These are phyloP conservation scores for Paramecium sonneborni DNA, from an alignment of 73 alveolate species.

Conservation along the genomic window DNA sequence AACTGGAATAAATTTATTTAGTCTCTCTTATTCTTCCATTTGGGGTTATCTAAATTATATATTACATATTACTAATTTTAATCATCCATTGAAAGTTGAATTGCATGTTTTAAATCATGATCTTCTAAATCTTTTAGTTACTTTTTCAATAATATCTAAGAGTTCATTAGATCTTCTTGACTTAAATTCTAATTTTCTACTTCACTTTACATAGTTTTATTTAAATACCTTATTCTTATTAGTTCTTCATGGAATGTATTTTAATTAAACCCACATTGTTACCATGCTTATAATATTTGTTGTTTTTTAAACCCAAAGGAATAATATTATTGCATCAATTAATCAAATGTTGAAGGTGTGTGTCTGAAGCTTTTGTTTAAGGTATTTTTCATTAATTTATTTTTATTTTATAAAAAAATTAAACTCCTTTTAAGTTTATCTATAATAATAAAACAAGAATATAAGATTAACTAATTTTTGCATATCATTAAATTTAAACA, in stretches of 20 bases:
- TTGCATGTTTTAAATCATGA: slow-evolving; percentile 22
- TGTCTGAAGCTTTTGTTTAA: not conserved
- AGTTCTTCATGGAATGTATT: not conserved
- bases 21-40: not conserved
- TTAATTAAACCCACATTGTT: not conserved
- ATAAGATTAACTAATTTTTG: too few species aligned
- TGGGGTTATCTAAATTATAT: not conserved
- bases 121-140: not conserved
- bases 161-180: not conserved
- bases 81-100: not conserved
- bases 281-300: not conserved
- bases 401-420: not conserved
- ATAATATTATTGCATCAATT: not conserved
- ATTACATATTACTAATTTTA: not conserved
- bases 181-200: not conserved
- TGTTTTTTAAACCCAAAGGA: not conserved
- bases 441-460: too few species aligned
- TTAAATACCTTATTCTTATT: not conserved
- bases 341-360: not conserved
- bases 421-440: not conserved
- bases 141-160: not conserved
- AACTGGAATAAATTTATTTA: not conserved
- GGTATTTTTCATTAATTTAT: not conserved
- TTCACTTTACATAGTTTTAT: not conserved
- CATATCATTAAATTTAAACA: too few species aligned